Evolutionary conservation across 2,329 filamentous ascomycete species (phyloP), one percentile per base, ranked within the genome.

Genomic region (Fusarium ramigenum): DNA sequence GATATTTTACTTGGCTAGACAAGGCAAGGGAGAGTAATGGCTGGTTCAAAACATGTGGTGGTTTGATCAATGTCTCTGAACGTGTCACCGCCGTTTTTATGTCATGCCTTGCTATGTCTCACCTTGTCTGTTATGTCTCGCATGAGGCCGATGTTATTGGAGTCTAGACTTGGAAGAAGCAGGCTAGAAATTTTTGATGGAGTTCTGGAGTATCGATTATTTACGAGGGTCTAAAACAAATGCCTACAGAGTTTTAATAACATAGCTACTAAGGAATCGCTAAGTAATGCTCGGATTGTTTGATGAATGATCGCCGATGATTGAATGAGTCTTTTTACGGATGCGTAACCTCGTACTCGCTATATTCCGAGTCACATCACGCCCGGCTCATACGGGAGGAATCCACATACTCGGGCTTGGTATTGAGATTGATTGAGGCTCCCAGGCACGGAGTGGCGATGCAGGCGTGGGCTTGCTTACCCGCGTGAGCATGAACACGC

Each of bases 51-150:
- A 57, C 65, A 60, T 66, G 53, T 42, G 61, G 57, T 59, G 50
- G 65, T 58, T 66, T 57, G 59, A 69, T 60, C 53, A 7, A 49
- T 69, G 71, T 70, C 62, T 64, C 59, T 56, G 30, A 59, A 63
- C 42, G 47, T 74, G 63, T 74, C 70, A 58, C 70, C 62, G 66
- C 71, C 50, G 63, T 74, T 74, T 69, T 28, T 36, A 54, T 65
- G 70, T 53, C 67, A 74, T 76, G 68, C 60, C 64, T 63, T 53
- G 56, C 37, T 52, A 39, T 75, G 73, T 75, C 73, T 75, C 63
- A 66, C 54, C 34, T 34, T 65, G 49, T 53, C 44, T 52, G 28
- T 47, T 43, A 52, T 71, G 70, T 72, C 63, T 74, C 57, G 54
- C 65, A 57, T 53, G 21, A 43, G 25, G 34, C 46, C 62, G 52